Base-by-base conservation (phyloP, 2,329 filamentous ascomycete genomes). In the Xylariaceae sp. region DNA sequence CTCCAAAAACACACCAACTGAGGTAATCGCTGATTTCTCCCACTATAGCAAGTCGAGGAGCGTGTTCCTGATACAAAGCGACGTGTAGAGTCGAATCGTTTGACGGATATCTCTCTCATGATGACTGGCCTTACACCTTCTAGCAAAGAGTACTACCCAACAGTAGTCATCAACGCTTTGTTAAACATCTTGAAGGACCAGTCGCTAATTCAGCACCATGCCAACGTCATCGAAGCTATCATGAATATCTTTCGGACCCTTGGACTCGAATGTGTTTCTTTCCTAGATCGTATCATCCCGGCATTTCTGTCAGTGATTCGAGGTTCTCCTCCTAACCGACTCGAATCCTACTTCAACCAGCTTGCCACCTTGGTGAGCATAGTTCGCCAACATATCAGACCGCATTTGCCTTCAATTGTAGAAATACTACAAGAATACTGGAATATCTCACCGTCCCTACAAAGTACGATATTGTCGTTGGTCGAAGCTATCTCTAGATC, bases 201-300 rank as follows among this genome's bases (percentile, higher is more conserved):
- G 19, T 97, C 93, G 0, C 73, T 98, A 4, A 80, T 85, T 11
- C 87, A 94, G 57, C 91, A 95, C 55, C 94, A 98, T 57, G 91
- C 89, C 3, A 82, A 85, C 9, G 91, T 97, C 12, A 93, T 98
- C 38, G 93, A 97, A 62, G 93, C 93, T 4, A 94, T 98, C 55
- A 97, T 98, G 83, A 95, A 89, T 54, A 98, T 98, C 44, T 98
- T 98, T 67, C 87, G 93, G 54, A 98, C 94, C 0, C 76, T 98
- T 46, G 93, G 93, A 2, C 70, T 98, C 54, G 95, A 97, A 62
- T 98, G 93, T 61, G 91, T 98, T 8, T 87, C 89, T 0, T 98
- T 97, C 64, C 78, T 98, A 2, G 86, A 87, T 46, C 85, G 93
- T 46, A 96, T 98, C 47, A 87, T 98, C 24, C 93, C 94, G 0